Percentiles rank a stretch among this genome's conserved stretches.
phyloP scores from a whole-genome alignment of 306 rosid genomes.

The Morella rubra region DNA sequence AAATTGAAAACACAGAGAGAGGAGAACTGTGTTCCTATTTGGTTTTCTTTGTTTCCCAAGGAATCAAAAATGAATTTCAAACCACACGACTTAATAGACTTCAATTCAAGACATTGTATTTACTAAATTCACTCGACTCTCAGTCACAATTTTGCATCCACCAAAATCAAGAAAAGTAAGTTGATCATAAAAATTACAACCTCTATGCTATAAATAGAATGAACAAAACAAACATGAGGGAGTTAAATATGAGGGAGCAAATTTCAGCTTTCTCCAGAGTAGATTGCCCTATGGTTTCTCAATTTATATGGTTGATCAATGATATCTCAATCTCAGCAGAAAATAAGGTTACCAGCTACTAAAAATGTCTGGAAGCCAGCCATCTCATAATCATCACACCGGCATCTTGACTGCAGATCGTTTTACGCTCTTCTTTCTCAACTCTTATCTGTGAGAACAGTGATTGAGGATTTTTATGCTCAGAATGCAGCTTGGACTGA shows the following conservation, averaged over 20 bases:
- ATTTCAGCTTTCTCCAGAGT: not conserved
- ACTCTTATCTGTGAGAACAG: not conserved
- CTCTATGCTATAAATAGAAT: not conserved
- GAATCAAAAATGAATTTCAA: too few species aligned
- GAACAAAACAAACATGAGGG: not conserved
- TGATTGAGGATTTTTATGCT: not conserved
- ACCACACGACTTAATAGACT: too few species aligned
- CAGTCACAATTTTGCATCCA: too few species aligned
- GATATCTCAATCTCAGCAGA: not conserved
- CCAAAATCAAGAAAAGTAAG: too few species aligned
- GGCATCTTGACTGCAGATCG: not conserved
- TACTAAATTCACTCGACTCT: too few species aligned
- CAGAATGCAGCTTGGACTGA: conserved; percentile 2
- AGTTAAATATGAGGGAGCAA: not conserved
- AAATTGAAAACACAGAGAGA: too few species aligned
- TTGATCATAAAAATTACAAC: too few species aligned
- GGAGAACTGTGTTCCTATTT: too few species aligned
- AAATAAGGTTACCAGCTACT: not conserved
- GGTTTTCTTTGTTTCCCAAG: too few species aligned
- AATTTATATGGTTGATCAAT: not conserved
- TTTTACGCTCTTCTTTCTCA: not conserved
- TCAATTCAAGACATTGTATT: too few species aligned
- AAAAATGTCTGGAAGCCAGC: not conserved
- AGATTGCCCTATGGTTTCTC: not conserved
- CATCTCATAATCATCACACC: not conserved